phyloP scores from a whole-genome alignment of 2,329 filamentous ascomycete genomes.

The Aureobasidium sp. region DNA sequence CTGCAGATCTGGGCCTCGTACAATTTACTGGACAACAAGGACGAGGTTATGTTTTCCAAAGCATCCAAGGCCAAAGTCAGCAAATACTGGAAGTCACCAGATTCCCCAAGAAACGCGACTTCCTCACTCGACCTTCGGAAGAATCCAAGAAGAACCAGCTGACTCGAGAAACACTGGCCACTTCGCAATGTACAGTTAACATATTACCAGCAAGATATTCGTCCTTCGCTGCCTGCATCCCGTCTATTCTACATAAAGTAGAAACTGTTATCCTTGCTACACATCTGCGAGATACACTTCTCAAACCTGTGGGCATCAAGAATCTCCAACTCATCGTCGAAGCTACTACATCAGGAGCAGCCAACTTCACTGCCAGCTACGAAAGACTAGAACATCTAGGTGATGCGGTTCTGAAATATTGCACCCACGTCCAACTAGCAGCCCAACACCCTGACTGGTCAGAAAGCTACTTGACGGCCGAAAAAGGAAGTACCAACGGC shows the following conservation, averaged over 20 bases:
- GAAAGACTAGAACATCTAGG: slow-evolving; percentile 90
- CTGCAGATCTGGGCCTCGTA: slow-evolving; percentile 25
- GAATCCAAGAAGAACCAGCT: slow-evolving; percentile 19
- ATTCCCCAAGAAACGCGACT: slow-evolving; percentile 65
- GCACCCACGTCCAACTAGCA: slow-evolving; percentile 71
- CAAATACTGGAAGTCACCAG: slow-evolving; percentile 27
- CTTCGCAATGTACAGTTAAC: slow-evolving; percentile 52
- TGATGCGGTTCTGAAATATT: slow-evolving; percentile 83
- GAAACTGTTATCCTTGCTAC: slow-evolving; percentile 71
- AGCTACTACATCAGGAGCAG: slow-evolving; percentile 74
- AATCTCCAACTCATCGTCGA: slow-evolving; percentile 65
- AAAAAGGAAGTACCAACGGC: slow-evolving; percentile 66
- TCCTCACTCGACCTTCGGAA: slow-evolving; percentile 52
- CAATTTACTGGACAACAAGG: slow-evolving; percentile 23
- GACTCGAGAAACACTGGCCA: slow-evolving; percentile 40
- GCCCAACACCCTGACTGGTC: slow-evolving; percentile 70
- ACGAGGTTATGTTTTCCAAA: slow-evolving; percentile 26
- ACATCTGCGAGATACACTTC: slow-evolving; percentile 61
- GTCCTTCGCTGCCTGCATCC: slow-evolving; percentile 68
- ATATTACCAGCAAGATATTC: slow-evolving; percentile 52
- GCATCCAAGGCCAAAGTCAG: slow-evolving; percentile 7
- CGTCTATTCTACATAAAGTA: slow-evolving; percentile 76
- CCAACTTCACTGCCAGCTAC: slow-evolving; percentile 72
- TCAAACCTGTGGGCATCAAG: slow-evolving; percentile 60
- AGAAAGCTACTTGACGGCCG: slow-evolving; percentile 76